Conservation (phyloP, 2,329 filamentous ascomycete species). For the Dactylonectria macrodidyma region DNA sequence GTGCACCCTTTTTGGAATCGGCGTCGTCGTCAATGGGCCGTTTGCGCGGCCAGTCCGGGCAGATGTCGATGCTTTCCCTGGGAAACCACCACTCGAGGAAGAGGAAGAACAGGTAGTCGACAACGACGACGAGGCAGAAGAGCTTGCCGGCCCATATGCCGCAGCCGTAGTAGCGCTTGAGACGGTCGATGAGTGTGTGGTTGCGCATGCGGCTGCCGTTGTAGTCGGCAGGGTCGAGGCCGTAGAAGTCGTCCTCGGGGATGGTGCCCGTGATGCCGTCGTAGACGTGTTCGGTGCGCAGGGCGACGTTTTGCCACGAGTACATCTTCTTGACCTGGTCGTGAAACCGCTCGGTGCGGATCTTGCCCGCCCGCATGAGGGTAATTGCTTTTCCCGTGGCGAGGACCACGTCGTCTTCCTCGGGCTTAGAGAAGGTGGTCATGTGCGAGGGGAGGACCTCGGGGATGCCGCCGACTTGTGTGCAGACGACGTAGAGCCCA, state of each 20-base stretch:
- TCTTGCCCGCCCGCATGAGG: constrained; percentile 85
- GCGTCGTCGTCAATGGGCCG: constrained; percentile 50
- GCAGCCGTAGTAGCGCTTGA: constrained; percentile 98
- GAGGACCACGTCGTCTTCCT: constrained; percentile 93
- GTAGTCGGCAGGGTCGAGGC: constrained; percentile 79
- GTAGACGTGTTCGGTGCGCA: constrained; percentile 95
- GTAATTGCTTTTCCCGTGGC: constrained; percentile 93
- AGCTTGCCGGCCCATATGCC: constrained; percentile 98
- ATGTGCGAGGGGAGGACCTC: constrained; percentile 96
- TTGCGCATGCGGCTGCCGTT: constrained; percentile 83
- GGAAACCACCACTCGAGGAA: constrained; percentile 91
- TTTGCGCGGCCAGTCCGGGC: constrained; percentile 93
- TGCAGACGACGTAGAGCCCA: constrained; percentile 96
- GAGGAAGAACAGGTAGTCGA: constrained; percentile 93
- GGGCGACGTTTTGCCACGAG: constrained; percentile 96
- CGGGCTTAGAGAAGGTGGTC: constrained; percentile 97
- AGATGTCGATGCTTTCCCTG: constrained; percentile 87
- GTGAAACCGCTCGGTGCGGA: constrained; percentile 94
- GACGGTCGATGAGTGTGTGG: constrained; percentile 92
- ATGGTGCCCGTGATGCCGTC: constrained; percentile 92
- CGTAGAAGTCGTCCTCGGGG: constrained; percentile 89
- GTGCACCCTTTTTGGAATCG: constrained; percentile 46
- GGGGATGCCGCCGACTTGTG: constrained; percentile 95
- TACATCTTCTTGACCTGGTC: constrained; percentile 99
- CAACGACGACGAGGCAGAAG: constrained; percentile 93